phyloP scores from a whole-genome alignment of 805 yeast species.

The Wickerhamiella allomyrinae region DNA sequence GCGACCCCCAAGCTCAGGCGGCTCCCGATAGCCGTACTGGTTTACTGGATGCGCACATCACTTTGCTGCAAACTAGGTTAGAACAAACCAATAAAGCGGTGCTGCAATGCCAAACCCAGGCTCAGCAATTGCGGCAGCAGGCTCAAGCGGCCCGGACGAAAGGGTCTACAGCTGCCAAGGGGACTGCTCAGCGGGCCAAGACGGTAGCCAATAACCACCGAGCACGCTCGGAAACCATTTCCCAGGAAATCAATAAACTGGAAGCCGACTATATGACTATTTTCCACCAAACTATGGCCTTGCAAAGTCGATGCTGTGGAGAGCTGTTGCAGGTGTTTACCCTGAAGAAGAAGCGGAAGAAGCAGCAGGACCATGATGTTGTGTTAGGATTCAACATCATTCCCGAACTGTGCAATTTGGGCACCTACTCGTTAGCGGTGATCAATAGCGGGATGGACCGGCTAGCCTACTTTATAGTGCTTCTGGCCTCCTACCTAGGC shows the following conservation, averaged over 20 bases:
- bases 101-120: slow-evolving; percentile 7
- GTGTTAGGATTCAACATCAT: slow-evolving; percentile 21
- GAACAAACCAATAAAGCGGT: slow-evolving; percentile 10
- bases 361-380: slow-evolving; percentile 17
- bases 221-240: neutral
- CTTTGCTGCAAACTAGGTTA: slow-evolving; percentile 11
- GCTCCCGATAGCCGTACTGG: slow-evolving; percentile 12
- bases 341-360: slow-evolving; percentile 16
- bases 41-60: slow-evolving; percentile 11
- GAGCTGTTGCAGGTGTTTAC: slow-evolving; percentile 15
- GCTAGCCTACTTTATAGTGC: slow-evolving; percentile 19
- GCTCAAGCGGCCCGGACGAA: neutral
- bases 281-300: slow-evolving; percentile 13
- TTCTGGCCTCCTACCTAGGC: slow-evolving; percentile 23
- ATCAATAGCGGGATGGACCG: slow-evolving; percentile 24
- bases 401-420: slow-evolving; percentile 21
- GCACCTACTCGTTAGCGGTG: slow-evolving; percentile 19
- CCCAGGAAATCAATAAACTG: slow-evolving; percentile 3
- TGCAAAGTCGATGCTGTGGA: slow-evolving; percentile 15
- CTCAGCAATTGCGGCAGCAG: slow-evolving; percentile 10
- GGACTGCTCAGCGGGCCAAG: neutral
- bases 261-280: slow-evolving; percentile 13
- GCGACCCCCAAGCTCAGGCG: neutral
- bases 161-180: neutral
- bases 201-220: neutral